A percentile compares a stretch with the other conserved stretches of the same genome.
These are phyloP conservation scores for Sporothrix inflata DNA, from an alignment of 2,329 filamentous ascomycete genomes.

Conservation along the genomic window DNA sequence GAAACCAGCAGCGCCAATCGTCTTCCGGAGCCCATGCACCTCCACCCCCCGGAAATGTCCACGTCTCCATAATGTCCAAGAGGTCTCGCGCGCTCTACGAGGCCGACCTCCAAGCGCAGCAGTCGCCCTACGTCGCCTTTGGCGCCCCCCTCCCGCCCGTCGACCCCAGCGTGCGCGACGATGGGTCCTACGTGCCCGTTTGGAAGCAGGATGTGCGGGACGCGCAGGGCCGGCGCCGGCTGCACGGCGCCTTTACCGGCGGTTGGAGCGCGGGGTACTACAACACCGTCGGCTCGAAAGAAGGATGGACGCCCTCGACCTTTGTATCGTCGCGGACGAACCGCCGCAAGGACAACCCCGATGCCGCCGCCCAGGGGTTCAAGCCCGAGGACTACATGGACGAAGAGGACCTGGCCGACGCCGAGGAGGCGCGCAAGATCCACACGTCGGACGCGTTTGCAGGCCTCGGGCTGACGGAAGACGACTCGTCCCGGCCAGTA, in stretches of 20 bases:
- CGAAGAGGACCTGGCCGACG: conserved; percentile 89
- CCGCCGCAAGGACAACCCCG: conserved; percentile 69
- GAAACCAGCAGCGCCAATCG: not conserved
- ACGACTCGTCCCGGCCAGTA: conserved; percentile 55
- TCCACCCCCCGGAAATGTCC: not conserved
- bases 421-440: conserved; percentile 74
- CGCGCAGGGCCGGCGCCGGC: conserved; percentile 83
- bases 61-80: conserved; percentile 67
- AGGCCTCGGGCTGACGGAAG: conserved; percentile 70
- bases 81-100: conserved; percentile 79
- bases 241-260: conserved; percentile 96
- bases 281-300: conserved; percentile 97
- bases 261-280: conserved; percentile 98
- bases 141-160: conserved; percentile 82
- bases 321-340: conserved; percentile 89
- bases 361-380: conserved; percentile 53
- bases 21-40: not conserved
- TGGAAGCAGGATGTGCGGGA: conserved; percentile 99
- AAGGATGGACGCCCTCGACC: conserved; percentile 91
- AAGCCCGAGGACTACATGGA: conserved; percentile 96
- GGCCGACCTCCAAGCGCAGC: conserved; percentile 66
- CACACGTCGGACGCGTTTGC: conserved; percentile 75
- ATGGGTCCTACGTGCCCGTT: conserved; percentile 89
- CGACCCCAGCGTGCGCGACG: conserved; percentile 77
- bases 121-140: conserved; percentile 76